A percentile compares a stretch with the other conserved stretches of the same genome.
phyloP scores from a whole-genome alignment of 495 filamentous ascomycete species.

The Lasiosphaeris hirsuta region DNA sequence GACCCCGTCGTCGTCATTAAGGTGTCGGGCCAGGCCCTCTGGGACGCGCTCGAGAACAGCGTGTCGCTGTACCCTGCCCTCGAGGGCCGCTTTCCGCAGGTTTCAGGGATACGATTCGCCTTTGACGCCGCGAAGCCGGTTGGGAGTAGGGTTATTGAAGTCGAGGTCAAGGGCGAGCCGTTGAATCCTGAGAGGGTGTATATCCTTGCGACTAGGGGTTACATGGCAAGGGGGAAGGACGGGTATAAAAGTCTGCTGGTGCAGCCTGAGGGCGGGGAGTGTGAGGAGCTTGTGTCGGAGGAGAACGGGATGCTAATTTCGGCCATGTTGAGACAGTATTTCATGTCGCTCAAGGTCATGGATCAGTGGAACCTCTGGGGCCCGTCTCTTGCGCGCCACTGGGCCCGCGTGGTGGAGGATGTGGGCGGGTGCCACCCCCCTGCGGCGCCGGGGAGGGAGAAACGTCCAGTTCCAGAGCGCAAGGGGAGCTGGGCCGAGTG shows the following conservation, averaged over 20 bases:
- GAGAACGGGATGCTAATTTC: conserved; percentile 84
- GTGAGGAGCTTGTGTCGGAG: conserved; percentile 74
- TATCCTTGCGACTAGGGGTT: conserved; percentile 69
- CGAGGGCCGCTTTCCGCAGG: conserved; percentile 76
- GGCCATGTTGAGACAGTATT: conserved; percentile 83
- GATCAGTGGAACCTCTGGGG: conserved; percentile 71
- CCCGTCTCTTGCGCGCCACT: conserved; percentile 52
- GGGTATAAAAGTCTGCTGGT: conserved; percentile 72
- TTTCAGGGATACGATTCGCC: conserved; percentile 72
- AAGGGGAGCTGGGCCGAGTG: conserved; percentile 39
- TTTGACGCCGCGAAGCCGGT: conserved; percentile 60
- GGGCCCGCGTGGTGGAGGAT: conserved; percentile 55
- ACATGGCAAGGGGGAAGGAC: conserved; percentile 83
- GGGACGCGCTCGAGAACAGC: conserved; percentile 77
- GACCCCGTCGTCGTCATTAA: conserved; percentile 80
- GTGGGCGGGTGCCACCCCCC: conserved; percentile 32
- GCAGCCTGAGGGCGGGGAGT: conserved; percentile 64
- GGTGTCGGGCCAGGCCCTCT: conserved; percentile 61
- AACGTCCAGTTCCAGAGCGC: conserved; percentile 18
- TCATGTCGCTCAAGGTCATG: conserved; percentile 75
- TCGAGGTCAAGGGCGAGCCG: conserved; percentile 55
- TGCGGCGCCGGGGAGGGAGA: background rate
- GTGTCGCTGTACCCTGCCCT: conserved; percentile 75
- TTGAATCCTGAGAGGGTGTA: conserved; percentile 61
- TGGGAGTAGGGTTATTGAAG: conserved; percentile 60